These are phyloP conservation scores for Colletotrichum tropicale DNA, from an alignment of 2,329 filamentous ascomycete species.

Conservation along the genomic window DNA sequence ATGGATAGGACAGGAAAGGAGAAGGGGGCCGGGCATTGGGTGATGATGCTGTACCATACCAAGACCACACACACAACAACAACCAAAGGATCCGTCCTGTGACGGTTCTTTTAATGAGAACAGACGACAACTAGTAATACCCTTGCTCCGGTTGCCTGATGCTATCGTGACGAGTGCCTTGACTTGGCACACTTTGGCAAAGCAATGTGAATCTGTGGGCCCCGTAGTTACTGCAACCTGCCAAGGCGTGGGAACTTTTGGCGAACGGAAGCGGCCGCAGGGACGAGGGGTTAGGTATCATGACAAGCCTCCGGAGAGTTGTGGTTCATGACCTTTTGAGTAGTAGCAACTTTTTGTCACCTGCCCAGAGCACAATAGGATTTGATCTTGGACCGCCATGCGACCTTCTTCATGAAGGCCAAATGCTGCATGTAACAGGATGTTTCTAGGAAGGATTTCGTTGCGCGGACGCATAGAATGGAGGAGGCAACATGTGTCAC, in stretches of 20 bases:
- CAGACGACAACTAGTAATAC: slow-evolving; percentile 15
- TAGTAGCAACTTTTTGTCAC: neutral
- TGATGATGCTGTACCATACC: slow-evolving; percentile 20
- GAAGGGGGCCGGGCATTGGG: neutral
- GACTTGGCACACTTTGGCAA: neutral
- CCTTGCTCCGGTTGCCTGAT: neutral
- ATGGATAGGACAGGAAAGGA: neutral
- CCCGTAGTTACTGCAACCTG: neutral
- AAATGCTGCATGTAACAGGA: neutral
- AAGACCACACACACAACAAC: slow-evolving; percentile 14
- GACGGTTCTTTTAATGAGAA: slow-evolving; percentile 18
- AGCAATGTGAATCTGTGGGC: neutral
- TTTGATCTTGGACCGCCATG: neutral
- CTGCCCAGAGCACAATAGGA: neutral
- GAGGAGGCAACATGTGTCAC: neutral
- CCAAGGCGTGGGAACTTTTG: neutral
- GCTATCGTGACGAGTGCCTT: neutral
- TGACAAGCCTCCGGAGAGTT: neutral
- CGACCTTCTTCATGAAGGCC: neutral
- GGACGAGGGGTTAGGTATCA: neutral
- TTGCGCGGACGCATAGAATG: neutral
- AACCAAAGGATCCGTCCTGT: slow-evolving; percentile 7
- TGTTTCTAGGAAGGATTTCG: neutral
- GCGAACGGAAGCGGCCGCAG: neutral
- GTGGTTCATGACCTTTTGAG: neutral